phyloP scores from a whole-genome alignment of 1,284 basidiomycete species.

The Macrocystidia cucumis region DNA sequence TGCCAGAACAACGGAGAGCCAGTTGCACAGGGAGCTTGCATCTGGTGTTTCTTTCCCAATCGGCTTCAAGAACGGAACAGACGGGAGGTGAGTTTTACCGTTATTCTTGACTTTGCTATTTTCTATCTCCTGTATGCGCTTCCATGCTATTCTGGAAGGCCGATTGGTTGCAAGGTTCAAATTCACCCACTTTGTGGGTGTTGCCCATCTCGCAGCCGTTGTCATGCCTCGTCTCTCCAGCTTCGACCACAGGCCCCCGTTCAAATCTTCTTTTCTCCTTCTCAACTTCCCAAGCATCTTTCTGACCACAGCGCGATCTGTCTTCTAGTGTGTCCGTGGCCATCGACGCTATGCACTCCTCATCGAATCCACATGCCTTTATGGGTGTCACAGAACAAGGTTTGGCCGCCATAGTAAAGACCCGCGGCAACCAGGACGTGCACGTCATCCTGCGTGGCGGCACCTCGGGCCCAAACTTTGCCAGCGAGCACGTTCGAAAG shows the following conservation, averaged over 20 bases:
- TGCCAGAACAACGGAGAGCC: constrained; percentile 92
- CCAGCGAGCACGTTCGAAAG: constrained; percentile 66
- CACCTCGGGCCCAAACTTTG: constrained; percentile 82
- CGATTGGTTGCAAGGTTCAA: too few species aligned
- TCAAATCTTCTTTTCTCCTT: constrained; percentile 4
- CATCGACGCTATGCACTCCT: constrained; percentile 94
- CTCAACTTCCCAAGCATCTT: too few species aligned
- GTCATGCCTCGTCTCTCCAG: too few species aligned
- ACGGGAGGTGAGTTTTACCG: constrained; percentile 71
- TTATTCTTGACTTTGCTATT: constrained; percentile 1
- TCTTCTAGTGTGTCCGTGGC: constrained; percentile 56
- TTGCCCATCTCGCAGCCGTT: too few species aligned
- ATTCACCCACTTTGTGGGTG: too few species aligned
- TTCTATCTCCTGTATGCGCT: constrained; percentile 1
- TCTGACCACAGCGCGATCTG: not conserved
- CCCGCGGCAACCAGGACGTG: constrained; percentile 85
- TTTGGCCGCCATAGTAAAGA: constrained; percentile 94
- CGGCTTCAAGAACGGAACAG: constrained; percentile 99
- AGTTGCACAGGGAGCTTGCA: constrained; percentile 89
- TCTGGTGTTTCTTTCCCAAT: constrained; percentile 88
- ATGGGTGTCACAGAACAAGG: constrained; percentile 97
- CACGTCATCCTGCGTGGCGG: constrained; percentile 94
- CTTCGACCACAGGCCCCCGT: too few species aligned
- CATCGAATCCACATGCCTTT: constrained; percentile 92
- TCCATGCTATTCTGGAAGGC: too few species aligned